Evolutionary conservation across 163 green algal species (phyloP).

Genomic region (Chlorella variabilis): DNA sequence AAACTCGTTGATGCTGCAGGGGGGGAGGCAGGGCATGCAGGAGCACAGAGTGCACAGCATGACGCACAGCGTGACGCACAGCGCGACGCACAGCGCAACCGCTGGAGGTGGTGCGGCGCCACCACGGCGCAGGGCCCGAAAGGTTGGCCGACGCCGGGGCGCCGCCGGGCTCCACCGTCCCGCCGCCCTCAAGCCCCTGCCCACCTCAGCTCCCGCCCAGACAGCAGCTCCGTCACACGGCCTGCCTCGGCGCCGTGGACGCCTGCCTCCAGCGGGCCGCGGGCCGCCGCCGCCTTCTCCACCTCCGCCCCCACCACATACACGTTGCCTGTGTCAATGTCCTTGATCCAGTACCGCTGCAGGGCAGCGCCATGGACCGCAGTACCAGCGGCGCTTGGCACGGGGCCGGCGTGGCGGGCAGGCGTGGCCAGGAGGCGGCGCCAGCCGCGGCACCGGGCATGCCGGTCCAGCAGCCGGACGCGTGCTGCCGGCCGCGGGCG

Average conservation of each 20-base stretch:
- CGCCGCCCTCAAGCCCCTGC: no score
- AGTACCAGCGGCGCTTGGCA: no score
- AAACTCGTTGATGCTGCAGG: slow-evolving; percentile 57
- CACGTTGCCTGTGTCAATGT: slow-evolving; percentile 49
- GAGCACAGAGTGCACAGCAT: background rate
- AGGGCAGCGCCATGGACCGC: background rate
- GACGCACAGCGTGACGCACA: background rate
- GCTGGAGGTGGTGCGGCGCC: background rate
- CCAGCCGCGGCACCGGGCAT: no score
- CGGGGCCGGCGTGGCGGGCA: no score
- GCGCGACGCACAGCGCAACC: background rate
- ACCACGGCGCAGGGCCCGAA: no score
- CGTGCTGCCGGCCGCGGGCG: no score
- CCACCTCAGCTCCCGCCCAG: slow-evolving; percentile 32
- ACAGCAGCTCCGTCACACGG: slow-evolving; percentile 51
- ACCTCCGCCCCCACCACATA: slow-evolving; percentile 42
- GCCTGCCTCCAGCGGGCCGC: background rate
- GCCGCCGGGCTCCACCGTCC: no score
- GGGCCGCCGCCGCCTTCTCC: background rate
- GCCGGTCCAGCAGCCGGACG: no score
- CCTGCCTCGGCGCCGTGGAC: background rate
- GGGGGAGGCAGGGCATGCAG: no score
- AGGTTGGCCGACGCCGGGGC: no score
- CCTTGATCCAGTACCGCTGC: slow-evolving; percentile 54
- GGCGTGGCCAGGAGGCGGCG: no score